Conservation (phyloP, 2,329 filamentous ascomycete species). For the Chaetomiaceae sp. region DNA sequence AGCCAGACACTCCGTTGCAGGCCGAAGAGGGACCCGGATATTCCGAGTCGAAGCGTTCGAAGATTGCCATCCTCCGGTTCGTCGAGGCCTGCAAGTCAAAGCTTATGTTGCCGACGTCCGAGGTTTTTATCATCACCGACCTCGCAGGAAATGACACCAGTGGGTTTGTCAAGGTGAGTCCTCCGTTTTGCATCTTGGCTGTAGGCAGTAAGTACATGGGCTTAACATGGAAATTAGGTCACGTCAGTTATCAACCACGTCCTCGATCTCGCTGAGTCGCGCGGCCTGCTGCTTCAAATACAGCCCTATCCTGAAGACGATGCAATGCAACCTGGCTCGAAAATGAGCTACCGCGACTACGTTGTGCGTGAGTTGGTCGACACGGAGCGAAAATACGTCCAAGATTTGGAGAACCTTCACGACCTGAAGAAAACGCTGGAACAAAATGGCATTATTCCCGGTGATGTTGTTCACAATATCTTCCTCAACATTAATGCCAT, state of each 20-base stretch:
- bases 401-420: slow-evolving; percentile 91
- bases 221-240: slow-evolving; percentile 49
- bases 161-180: slow-evolving; percentile 82
- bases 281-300: slow-evolving; percentile 64
- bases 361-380: slow-evolving; percentile 89
- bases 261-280: slow-evolving; percentile 76
- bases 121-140: slow-evolving; percentile 85
- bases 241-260: slow-evolving; percentile 90
- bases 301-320: slow-evolving; percentile 56
- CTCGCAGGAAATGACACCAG: slow-evolving; percentile 92
- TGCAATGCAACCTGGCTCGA: slow-evolving; percentile 54
- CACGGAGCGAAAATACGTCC: slow-evolving; percentile 95
- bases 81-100: slow-evolving; percentile 83
- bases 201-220: not conserved
- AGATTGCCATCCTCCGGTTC: slow-evolving; percentile 88
- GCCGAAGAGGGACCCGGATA: slow-evolving; percentile 57
- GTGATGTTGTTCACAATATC: slow-evolving; percentile 88
- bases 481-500: slow-evolving; percentile 95
- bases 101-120: slow-evolving; percentile 70
- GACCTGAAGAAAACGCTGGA: slow-evolving; percentile 87
- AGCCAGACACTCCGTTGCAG: slow-evolving; percentile 63
- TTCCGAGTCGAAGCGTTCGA: slow-evolving; percentile 68
- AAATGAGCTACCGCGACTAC: slow-evolving; percentile 75
- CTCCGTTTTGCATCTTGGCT: too few relatives aligned
- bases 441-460: slow-evolving; percentile 79